phyloP scores from a whole-genome alignment of 192 early-diverging fungal species.

The Dissophora ornata region DNA sequence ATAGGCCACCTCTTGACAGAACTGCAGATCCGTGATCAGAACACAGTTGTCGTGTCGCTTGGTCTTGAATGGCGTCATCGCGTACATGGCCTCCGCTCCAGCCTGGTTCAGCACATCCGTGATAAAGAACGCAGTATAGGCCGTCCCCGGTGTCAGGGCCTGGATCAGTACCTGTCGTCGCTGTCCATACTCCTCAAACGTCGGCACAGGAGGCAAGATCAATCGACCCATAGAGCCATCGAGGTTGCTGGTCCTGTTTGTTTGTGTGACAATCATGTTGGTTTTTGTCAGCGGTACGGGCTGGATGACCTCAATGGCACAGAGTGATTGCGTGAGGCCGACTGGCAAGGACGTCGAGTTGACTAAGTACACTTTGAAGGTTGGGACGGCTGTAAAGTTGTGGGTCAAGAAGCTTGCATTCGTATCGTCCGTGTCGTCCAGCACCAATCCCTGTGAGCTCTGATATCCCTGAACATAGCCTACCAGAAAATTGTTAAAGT shows the following conservation, averaged over 20 bases:
- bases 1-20: conserved; percentile 67
- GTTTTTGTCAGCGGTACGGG: conserved; percentile 43
- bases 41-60: conserved; percentile 57
- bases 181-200: conserved; percentile 27
- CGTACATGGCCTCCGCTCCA: conserved; percentile 32
- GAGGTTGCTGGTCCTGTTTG: conserved; percentile 51
- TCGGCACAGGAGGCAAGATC: conserved; percentile 52
- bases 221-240: conserved; percentile 46
- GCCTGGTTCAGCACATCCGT: conserved; percentile 40
- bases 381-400: conserved; percentile 34
- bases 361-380: conserved; percentile 40
- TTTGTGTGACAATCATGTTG: conserved; percentile 44
- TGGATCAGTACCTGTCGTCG: conserved; percentile 40
- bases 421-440: conserved; percentile 55
- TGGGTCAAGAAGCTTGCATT: conserved; percentile 52
- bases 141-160: conserved; percentile 42
- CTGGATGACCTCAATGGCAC: conserved; percentile 56
- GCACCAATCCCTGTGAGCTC: conserved; percentile 21
- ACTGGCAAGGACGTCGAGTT: conserved; percentile 22
- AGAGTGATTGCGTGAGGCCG: conserved; percentile 57
- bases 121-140: conserved; percentile 58
- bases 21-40: conserved; percentile 60
- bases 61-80: conserved; percentile 26
- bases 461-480: conserved; percentile 37
- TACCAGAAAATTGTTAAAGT: too few relatives aligned